Percentiles rank a stretch among this genome's conserved stretches.
Evolutionary conservation across 192 early-diverging fungal genomes (phyloP).

Genomic region (Backusella luteola): DNA sequence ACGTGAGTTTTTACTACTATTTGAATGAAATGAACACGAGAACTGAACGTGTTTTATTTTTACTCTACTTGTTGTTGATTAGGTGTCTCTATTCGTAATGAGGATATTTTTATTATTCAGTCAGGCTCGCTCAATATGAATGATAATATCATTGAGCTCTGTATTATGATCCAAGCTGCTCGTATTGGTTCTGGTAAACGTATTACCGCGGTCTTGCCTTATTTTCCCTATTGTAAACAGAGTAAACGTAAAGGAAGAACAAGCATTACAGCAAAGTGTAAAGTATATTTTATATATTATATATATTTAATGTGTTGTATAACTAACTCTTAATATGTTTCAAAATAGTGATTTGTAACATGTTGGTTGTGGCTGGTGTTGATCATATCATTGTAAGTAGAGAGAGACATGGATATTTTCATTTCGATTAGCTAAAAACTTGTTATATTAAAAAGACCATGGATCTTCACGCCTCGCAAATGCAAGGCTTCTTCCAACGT

Average conservation of each 20-base stretch:
- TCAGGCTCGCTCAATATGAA: slow-evolving; percentile 95
- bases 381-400: slow-evolving; percentile 64
- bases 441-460: slow-evolving; percentile 57
- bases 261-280: slow-evolving; percentile 86
- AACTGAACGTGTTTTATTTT: neutral
- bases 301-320: neutral
- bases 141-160: slow-evolving; percentile 96
- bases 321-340: neutral
- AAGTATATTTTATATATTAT: neutral
- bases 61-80: slow-evolving; percentile 29
- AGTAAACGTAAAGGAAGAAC: slow-evolving; percentile 95
- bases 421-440: neutral
- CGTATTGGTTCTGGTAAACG: slow-evolving; percentile 89
- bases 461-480: slow-evolving; percentile 95
- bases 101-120: slow-evolving; percentile 98
- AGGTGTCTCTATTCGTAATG: slow-evolving; percentile 93
- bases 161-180: slow-evolving; percentile 98
- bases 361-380: slow-evolving; percentile 91
- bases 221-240: slow-evolving; percentile 94
- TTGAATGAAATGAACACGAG: neutral
- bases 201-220: slow-evolving; percentile 94
- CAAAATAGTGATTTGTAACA: slow-evolving; percentile 81
- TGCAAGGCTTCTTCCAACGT: slow-evolving; percentile 82
- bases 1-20: slow-evolving; percentile 30
- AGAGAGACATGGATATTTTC: neutral